phyloP scores from a whole-genome alignment of 2,329 filamentous ascomycete genomes.

The Dactylellina cionopaga region DNA sequence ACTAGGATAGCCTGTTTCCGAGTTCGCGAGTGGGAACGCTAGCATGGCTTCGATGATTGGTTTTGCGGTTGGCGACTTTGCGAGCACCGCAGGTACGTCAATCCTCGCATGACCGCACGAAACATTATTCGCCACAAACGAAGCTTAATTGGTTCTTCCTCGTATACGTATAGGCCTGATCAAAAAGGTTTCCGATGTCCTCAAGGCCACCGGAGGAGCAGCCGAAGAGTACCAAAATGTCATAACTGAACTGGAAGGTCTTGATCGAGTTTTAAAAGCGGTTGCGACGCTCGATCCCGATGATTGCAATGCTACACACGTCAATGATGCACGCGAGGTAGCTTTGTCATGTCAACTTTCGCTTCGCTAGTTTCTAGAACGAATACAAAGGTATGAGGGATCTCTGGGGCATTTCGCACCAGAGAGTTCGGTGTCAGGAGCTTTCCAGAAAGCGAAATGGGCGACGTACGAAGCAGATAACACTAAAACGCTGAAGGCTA shows the following conservation, averaged over 20 bases:
- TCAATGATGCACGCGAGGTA: neutral
- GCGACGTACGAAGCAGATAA: neutral
- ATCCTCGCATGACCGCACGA: neutral
- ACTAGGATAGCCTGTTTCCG: no score
- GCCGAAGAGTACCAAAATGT: constrained; percentile 1
- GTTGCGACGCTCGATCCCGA: neutral
- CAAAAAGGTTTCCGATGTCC: neutral
- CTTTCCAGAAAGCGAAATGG: neutral
- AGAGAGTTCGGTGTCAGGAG: neutral
- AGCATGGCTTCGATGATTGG: no score
- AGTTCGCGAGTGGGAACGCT: no score
- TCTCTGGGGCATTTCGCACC: neutral
- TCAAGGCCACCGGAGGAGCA: neutral
- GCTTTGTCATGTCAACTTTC: neutral
- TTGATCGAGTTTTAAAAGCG: neutral
- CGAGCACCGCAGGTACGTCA: no score
- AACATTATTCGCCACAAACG: neutral
- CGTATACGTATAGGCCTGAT: neutral
- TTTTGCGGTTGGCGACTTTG: no score
- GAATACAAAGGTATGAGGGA: neutral
- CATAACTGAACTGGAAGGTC: neutral
- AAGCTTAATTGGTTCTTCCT: no score
- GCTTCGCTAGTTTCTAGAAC: neutral
- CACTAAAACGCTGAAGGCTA: neutral
- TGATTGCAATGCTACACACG: neutral